Conservation (phyloP, 371 early-diverging fungal species). For the Smittium mucronatum region DNA sequence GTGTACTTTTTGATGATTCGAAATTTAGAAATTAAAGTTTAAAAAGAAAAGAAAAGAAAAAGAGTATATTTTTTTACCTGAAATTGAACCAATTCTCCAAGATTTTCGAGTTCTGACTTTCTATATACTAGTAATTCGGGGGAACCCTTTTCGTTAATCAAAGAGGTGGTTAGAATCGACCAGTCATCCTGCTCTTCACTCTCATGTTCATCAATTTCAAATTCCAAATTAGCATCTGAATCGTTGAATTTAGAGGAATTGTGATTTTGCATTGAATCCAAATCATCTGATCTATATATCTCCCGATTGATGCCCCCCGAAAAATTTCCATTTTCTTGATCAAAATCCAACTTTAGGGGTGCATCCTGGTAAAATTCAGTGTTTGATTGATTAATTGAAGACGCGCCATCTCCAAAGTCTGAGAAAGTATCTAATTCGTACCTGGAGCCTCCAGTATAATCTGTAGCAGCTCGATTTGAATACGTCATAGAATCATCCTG, state of each 20-base stretch:
- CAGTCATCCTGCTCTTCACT: slow-evolving; percentile 36
- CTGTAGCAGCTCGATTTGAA: slow-evolving; percentile 4
- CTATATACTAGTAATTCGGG: slow-evolving; percentile 61
- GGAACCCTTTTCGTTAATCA: slow-evolving; percentile 68
- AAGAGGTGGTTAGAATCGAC: slow-evolving; percentile 41
- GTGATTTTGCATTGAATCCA: background rate
- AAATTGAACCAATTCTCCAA: slow-evolving; percentile 45
- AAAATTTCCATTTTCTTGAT: background rate
- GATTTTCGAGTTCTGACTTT: slow-evolving; percentile 38
- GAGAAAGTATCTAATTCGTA: background rate
- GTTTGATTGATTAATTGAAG: background rate
- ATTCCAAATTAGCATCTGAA: background rate
- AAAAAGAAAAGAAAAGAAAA: slow-evolving; percentile 12
- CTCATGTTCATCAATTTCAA: background rate
- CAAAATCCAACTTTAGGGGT: slow-evolving; percentile 3
- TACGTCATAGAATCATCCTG: slow-evolving; percentile 3
- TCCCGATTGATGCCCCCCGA: background rate
- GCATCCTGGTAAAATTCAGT: slow-evolving; percentile 8
- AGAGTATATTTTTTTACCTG: too few species aligned
- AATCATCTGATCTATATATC: background rate
- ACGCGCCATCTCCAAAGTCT: slow-evolving; percentile 2
- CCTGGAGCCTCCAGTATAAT: slow-evolving; percentile 3
- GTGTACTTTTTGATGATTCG: too few species aligned
- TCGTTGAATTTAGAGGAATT: background rate
- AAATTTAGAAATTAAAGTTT: background rate